These are phyloP conservation scores for Populus tomentosa DNA, from an alignment of 441 rosid species.

Conservation along the genomic window DNA sequence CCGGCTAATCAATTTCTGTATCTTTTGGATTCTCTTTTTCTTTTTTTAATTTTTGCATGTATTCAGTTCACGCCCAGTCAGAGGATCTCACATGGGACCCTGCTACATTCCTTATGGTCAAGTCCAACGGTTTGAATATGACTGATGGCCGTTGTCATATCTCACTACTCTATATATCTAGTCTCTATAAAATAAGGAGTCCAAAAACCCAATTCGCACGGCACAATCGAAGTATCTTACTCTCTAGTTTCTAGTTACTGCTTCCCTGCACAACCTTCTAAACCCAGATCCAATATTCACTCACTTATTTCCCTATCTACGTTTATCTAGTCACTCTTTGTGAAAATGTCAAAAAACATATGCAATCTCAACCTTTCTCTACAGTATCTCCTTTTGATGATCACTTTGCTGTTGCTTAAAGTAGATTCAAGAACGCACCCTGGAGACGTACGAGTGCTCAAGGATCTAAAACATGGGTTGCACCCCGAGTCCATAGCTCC, in stretches of 20 bases:
- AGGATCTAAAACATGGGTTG: slow-evolving; percentile 48
- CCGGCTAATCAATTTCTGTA: not conserved
- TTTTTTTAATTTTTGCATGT: not conserved
- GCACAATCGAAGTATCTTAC: not conserved
- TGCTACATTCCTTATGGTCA: not conserved
- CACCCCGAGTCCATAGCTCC: slow-evolving; percentile 43
- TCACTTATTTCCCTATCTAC: not conserved
- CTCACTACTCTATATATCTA: not conserved
- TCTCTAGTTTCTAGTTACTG: not conserved
- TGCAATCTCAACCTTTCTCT: slow-evolving; percentile 9
- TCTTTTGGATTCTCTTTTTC: not conserved
- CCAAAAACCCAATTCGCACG: not conserved
- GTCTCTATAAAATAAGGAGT: not conserved
- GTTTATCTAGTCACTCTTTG: not conserved
- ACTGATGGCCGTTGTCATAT: not conserved
- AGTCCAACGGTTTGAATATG: not conserved
- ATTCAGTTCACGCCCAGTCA: not conserved
- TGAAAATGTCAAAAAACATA: slow-evolving; percentile 7
- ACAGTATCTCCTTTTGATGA: slow-evolving; percentile 11
- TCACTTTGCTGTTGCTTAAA: slow-evolving; percentile 9
- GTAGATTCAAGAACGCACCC: slow-evolving; percentile 50
- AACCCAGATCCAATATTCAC: slow-evolving; percentile 3
- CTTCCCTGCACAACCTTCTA: not conserved
- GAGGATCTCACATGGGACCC: not conserved
- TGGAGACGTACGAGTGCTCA: slow-evolving; percentile 47